Evolutionary conservation across 139 green algal species (phyloP).

Genomic region (Coccomyxa sp.): DNA sequence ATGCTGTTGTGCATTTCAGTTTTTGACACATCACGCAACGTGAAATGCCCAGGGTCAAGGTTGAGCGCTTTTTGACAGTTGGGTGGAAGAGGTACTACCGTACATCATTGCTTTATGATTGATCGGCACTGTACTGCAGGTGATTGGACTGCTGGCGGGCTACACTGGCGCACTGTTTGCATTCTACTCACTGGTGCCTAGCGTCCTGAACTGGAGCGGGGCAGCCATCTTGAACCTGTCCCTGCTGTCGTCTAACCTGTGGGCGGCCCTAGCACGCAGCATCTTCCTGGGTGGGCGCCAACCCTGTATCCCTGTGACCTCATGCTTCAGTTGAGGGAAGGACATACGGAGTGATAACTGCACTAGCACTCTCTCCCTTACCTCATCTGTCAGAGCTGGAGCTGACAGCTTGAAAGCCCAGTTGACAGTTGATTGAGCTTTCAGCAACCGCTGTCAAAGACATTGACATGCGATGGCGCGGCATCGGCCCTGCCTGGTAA

Average conservation of each 20-base stretch:
- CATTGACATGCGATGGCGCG: neutral
- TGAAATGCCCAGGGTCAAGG: no score
- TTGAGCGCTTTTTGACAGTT: no score
- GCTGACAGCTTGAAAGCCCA: neutral
- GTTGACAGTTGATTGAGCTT: neutral
- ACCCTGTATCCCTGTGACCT: neutral
- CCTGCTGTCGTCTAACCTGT: slow-evolving; percentile 68
- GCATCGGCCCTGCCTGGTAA: neutral
- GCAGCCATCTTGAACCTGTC: slow-evolving; percentile 73
- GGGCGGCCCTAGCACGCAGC: slow-evolving; percentile 38
- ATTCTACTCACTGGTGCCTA: slow-evolving; percentile 62
- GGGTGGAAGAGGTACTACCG: neutral
- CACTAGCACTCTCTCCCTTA: neutral
- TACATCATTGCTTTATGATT: neutral
- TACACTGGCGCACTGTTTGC: slow-evolving; percentile 55
- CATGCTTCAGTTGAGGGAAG: neutral
- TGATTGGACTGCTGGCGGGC: slow-evolving; percentile 29
- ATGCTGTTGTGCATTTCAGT: no score
- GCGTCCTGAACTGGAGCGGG: slow-evolving; percentile 44
- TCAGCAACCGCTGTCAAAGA: neutral
- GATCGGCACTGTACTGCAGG: slow-evolving; percentile 12
- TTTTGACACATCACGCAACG: no score
- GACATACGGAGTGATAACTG: neutral
- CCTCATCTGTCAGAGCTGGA: neutral
- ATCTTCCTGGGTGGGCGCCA: slow-evolving; percentile 51